Evolutionary conservation across 805 yeast genomes (phyloP).

Genomic region (Naumovozyma castellii): DNA sequence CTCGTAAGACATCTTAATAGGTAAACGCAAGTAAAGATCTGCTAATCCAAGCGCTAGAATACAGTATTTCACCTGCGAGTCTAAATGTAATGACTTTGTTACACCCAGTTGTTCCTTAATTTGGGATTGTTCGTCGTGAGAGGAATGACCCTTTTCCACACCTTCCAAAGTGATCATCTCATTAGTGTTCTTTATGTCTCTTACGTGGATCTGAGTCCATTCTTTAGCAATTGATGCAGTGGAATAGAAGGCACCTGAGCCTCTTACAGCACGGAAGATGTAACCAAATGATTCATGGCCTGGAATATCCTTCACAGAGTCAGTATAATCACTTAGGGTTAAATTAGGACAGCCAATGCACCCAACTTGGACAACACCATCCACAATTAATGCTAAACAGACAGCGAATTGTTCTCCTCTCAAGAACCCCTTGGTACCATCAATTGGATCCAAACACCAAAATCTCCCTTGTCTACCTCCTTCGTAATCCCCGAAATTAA

Average conservation of each 20-base stretch:
- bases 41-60: conserved; percentile 85
- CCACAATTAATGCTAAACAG: conserved; percentile 80
- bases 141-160: conserved; percentile 90
- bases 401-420: conserved; percentile 97
- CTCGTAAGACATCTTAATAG: conserved; percentile 61
- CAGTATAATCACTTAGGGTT: conserved; percentile 29
- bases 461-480: conserved; percentile 78
- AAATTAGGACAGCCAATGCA: conserved; percentile 95
- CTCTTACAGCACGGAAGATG: conserved; percentile 27
- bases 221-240: conserved; percentile 19
- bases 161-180: conserved; percentile 49
- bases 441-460: conserved; percentile 98
- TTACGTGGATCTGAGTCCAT: conserved; percentile 51
- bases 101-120: conserved; percentile 62
- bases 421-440: conserved; percentile 93
- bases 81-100: conserved; percentile 65
- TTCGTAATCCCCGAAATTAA: conserved; percentile 68
- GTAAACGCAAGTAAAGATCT: conserved; percentile 83
- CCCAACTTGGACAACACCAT: conserved; percentile 79
- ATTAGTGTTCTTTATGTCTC: conserved; percentile 14
- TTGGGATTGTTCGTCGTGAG: conserved; percentile 73
- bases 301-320: conserved; percentile 31
- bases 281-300: conserved; percentile 26
- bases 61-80: conserved; percentile 95
- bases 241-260: conserved; percentile 29